Percentiles rank a stretch among this genome's conserved stretches.
Evolutionary conservation across 2,329 filamentous ascomycete genomes (phyloP).

Genomic region (Aspergillus tamarii): DNA sequence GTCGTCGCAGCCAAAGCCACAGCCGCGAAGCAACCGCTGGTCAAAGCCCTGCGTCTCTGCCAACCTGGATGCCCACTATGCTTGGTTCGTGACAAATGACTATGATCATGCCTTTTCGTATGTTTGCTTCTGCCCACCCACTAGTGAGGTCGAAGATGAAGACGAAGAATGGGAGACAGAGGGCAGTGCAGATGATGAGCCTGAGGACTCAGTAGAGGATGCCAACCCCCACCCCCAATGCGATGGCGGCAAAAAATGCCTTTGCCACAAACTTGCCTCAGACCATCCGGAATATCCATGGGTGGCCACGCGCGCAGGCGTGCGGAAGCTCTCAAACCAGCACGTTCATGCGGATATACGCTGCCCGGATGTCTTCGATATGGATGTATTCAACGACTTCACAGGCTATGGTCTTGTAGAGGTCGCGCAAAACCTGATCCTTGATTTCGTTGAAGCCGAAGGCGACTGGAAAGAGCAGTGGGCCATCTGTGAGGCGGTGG

Average conservation of each 20-base stretch:
- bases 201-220: conserved; percentile 16
- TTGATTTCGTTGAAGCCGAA: conserved; percentile 43
- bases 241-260: conserved; percentile 13
- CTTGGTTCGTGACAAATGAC: not conserved
- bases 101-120: not conserved
- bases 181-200: conserved; percentile 24
- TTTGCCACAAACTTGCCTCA: conserved; percentile 13
- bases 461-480: conserved; percentile 44
- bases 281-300: conserved; percentile 16
- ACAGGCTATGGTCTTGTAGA: conserved; percentile 46
- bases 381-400: conserved; percentile 52
- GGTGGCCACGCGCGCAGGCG: conserved; percentile 5
- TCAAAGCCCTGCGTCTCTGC: conserved; percentile 38
- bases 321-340: conserved; percentile 3
- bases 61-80: conserved; percentile 31
- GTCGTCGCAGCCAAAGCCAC: not conserved
- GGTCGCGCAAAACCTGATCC: conserved; percentile 47
- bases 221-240: conserved; percentile 31
- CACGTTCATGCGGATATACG: conserved; percentile 33
- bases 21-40: conserved; percentile 29
- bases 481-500: conserved; percentile 46
- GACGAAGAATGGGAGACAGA: conserved; percentile 8
- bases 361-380: conserved; percentile 44
- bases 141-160: not conserved
- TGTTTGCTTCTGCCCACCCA: conserved; percentile 7